Evolutionary conservation across 495 filamentous ascomycete genomes (phyloP).

Genomic region (Aspergillus kassunensis): DNA sequence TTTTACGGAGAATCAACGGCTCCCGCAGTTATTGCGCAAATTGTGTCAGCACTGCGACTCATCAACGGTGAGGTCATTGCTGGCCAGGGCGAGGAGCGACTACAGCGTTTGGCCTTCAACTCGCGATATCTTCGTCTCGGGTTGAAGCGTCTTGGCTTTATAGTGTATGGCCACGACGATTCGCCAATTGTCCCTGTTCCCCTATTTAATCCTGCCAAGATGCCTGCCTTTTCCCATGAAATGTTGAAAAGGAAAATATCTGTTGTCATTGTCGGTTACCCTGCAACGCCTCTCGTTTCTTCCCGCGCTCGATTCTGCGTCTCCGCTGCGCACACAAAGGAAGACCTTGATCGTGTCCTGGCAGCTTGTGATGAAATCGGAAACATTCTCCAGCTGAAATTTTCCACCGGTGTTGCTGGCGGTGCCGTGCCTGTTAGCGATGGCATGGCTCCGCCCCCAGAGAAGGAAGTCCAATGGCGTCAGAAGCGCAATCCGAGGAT

Average conservation of each 20-base stretch:
- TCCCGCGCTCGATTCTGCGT: conserved; percentile 95
- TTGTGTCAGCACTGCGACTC: conserved; percentile 74
- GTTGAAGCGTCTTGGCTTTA: conserved; percentile 94
- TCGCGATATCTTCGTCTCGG: conserved; percentile 95
- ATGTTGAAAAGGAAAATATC: conserved; percentile 97
- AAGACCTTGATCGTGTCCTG: conserved; percentile 89
- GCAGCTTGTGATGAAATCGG: conserved; percentile 90
- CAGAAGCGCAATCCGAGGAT: conserved; percentile 44
- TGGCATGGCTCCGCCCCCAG: conserved; percentile 63
- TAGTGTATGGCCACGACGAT: conserved; percentile 95
- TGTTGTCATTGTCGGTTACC: conserved; percentile 97
- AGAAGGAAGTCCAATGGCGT: conserved; percentile 63
- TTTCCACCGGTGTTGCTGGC: conserved; percentile 89
- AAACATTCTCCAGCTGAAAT: conserved; percentile 89
- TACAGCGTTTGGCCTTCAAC: conserved; percentile 97
- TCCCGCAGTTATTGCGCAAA: conserved; percentile 84
- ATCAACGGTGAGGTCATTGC: conserved; percentile 84
- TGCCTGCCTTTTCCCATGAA: conserved; percentile 96
- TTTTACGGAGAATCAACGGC: conserved; percentile 85
- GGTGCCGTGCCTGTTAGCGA: conserved; percentile 71
- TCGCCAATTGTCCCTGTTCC: conserved; percentile 93
- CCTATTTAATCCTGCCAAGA: conserved; percentile 95
- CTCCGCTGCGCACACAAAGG: conserved; percentile 94
- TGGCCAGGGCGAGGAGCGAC: conserved; percentile 90
- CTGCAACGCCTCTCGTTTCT: conserved; percentile 91